A percentile compares a stretch with the other conserved stretches of the same genome.
Conservation (phyloP, 1,139 yeast species). For the Suhomyces taliae region DNA sequence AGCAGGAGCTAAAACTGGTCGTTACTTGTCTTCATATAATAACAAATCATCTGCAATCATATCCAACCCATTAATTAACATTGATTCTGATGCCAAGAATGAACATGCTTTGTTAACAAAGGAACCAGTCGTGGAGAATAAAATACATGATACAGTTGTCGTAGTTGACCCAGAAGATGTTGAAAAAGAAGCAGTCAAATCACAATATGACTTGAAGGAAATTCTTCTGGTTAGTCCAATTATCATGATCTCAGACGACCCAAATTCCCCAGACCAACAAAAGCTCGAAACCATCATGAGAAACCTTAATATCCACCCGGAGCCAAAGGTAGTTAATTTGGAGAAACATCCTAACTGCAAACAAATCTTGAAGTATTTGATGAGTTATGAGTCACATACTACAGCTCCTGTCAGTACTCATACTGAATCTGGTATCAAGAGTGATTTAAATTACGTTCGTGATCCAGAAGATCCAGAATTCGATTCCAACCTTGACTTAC, state of each 20-base stretch:
- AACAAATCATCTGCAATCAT: slow-evolving; percentile 1
- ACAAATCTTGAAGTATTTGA: slow-evolving; percentile 26
- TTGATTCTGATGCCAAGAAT: slow-evolving; percentile 8
- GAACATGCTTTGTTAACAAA: slow-evolving; percentile 8
- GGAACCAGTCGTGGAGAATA: slow-evolving; percentile 1
- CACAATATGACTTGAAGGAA: slow-evolving; percentile 29
- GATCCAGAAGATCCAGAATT: slow-evolving; percentile 7
- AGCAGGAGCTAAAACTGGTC: neutral
- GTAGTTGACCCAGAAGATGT: slow-evolving; percentile 1
- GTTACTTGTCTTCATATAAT: neutral
- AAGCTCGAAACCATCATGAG: slow-evolving; percentile 22
- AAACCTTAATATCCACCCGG: slow-evolving; percentile 31
- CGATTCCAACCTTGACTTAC: neutral
- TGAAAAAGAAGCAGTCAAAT: slow-evolving; percentile 5
- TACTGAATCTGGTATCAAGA: slow-evolving; percentile 8
- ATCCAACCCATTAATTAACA: slow-evolving; percentile 10
- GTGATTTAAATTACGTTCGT: slow-evolving; percentile 11
- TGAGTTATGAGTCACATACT: slow-evolving; percentile 18
- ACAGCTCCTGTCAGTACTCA: slow-evolving; percentile 1
- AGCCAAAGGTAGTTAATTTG: slow-evolving; percentile 31
- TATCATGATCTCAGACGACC: slow-evolving; percentile 23
- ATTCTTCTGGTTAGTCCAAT: slow-evolving; percentile 31
- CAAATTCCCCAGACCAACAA: slow-evolving; percentile 19
- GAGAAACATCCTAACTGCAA: slow-evolving; percentile 33
- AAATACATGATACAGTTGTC: neutral